These are phyloP conservation scores for Mucuna pruriens DNA, from an alignment of 306 rosid genomes.

Conservation along the genomic window DNA sequence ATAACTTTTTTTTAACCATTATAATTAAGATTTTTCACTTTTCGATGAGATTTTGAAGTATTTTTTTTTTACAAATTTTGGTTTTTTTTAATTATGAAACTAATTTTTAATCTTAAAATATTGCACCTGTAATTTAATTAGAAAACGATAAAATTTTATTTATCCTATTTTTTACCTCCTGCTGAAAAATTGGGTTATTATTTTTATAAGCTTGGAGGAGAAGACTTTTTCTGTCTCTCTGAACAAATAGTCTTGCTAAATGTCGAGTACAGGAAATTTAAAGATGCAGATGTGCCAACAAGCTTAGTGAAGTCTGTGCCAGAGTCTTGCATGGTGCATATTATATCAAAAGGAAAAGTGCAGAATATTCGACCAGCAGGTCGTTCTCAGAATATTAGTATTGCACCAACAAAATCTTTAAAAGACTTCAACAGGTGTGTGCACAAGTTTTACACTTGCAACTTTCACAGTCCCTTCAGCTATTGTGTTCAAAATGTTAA, in stretches of 20 bases:
- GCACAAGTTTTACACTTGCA: not conserved
- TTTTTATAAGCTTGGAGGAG: not conserved
- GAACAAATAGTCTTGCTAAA: not conserved
- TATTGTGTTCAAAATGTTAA: not conserved
- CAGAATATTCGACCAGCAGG: constrained; percentile 46
- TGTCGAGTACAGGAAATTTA: constrained; percentile 62
- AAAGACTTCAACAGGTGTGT: constrained; percentile 40
- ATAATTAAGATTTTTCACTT: too few relatives aligned
- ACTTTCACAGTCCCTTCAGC: not conserved
- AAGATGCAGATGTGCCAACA: constrained; percentile 63
- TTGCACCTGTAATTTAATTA: not conserved
- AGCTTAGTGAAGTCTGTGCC: constrained; percentile 65
- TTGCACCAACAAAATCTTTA: constrained; percentile 27
- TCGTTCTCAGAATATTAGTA: constrained; percentile 7
- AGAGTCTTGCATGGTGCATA: constrained; percentile 61
- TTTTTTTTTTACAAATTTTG: too few relatives aligned
- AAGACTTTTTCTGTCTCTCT: not conserved
- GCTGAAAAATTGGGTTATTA: not conserved
- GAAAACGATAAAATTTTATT: not conserved
- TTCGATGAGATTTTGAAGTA: too few relatives aligned
- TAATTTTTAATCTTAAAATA: too few relatives aligned
- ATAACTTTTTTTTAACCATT: too few relatives aligned
- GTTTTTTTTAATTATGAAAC: too few relatives aligned
- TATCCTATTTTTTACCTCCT: not conserved
- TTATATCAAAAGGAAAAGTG: constrained; percentile 73